Evolutionary conservation across 257 asterid genomes (phyloP), one percentile per base, ranked within the genome.

Genomic region (Nemophila menziesii): DNA sequence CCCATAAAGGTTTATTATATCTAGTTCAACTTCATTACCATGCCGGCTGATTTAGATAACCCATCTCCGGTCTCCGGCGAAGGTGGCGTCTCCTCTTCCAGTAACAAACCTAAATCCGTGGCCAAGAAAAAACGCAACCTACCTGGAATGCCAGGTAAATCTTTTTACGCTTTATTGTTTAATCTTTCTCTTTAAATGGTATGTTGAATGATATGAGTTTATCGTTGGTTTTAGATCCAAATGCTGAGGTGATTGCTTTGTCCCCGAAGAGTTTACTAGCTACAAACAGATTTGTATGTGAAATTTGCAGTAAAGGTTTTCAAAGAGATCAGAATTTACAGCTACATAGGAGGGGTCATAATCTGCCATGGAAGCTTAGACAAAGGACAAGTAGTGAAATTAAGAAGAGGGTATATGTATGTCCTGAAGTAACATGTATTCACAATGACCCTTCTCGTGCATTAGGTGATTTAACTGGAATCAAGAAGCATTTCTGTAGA

Each of bases 71-170:
- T 51, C 16, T 52, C 66, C 26, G 70, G 56, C 41, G 72, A 66
- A 34, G 64, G 56, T 39, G 56, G 61, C 49, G 73, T 45, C 20
- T 51, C 61, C 24, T 43, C 64, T 34, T 56, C 65, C 2, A 65
- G 68, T 16, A 55, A 65, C 41, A 52, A 60, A 26, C 63, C 71
- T 17, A 65, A 72, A 57, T 37, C 73, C 14, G 39, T 67, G 13
- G 54, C 54, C 26, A 85, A 85, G 82, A 83, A 72, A 66, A 85
- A 80, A 64, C 57, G 95, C 20, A 84, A 73, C 68, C 86, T 80
- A 15, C 95, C 95, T 5, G 95, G 95, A 49, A 84, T 77, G 95
- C 95, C 95, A 58, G 93, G 95, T 85, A 73, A 66, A 34, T 16
- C 33, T 26, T 13, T 39, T 21, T 20, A 7, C n/a, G 29, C 9